These are phyloP conservation scores for Paraglomus brasilianum DNA, from an alignment of 192 early-diverging fungal species.

Conservation along the genomic window DNA sequence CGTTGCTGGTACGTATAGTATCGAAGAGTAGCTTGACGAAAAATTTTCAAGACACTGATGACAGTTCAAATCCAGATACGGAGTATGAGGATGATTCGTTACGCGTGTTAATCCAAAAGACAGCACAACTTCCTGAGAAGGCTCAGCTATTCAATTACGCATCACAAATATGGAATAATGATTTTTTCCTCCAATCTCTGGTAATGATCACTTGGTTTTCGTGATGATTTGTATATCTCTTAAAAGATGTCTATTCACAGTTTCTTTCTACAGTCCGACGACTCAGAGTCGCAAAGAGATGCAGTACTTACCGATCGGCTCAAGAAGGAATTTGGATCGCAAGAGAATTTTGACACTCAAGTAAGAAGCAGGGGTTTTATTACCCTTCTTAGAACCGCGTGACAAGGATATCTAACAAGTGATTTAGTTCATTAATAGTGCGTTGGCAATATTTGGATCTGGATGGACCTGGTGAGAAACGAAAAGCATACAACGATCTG, in stretches of 20 bases:
- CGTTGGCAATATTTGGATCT: slow-evolving; percentile 44
- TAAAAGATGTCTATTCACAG: neutral
- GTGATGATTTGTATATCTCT: neutral
- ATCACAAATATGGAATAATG: slow-evolving; percentile 48
- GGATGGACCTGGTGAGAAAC: slow-evolving; percentile 50
- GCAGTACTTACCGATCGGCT: neutral
- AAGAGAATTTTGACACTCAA: neutral
- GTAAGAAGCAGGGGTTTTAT: neutral
- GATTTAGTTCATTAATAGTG: slow-evolving; percentile 40
- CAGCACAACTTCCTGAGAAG: slow-evolving; percentile 38
- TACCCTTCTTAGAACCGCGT: slow-evolving; percentile 21
- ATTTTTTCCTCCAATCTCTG: slow-evolving; percentile 46
- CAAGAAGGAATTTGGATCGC: neutral
- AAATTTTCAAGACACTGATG: too few species aligned
- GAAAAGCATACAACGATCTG: slow-evolving; percentile 36
- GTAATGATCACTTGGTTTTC: slow-evolving; percentile 18
- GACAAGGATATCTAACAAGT: slow-evolving; percentile 36
- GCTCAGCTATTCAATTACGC: slow-evolving; percentile 45
- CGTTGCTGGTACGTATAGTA: slow-evolving; percentile 32
- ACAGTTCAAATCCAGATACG: slow-evolving; percentile 21
- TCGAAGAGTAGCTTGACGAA: neutral
- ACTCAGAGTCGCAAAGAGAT: neutral
- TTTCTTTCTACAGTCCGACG: neutral
- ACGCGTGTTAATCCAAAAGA: slow-evolving; percentile 38
- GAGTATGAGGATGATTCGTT: slow-evolving; percentile 36